Evolutionary conservation across 2,329 filamentous ascomycete genomes (phyloP).

Genomic region (Thyridium curvatum): DNA sequence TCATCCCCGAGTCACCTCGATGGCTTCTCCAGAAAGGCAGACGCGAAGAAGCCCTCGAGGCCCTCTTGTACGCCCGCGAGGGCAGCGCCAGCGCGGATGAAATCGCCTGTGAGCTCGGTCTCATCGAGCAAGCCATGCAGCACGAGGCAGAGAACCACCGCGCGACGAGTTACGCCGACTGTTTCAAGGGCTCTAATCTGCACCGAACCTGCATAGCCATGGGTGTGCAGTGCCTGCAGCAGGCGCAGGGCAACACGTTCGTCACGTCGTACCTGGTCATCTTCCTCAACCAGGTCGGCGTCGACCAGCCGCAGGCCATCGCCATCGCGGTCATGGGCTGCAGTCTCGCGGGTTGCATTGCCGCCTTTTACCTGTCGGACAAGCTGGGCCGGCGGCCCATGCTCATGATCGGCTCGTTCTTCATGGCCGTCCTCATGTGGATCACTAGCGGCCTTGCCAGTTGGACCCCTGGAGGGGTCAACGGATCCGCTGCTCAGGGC

Average conservation of each 20-base stretch:
- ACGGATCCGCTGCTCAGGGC: background rate
- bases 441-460: constrained; percentile 1
- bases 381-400: constrained; percentile 9
- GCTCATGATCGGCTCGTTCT: constrained; percentile 6
- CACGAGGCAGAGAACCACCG: constrained; percentile 9
- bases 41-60: background rate
- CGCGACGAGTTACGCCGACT: constrained; percentile 9
- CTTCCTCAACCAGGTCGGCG: constrained; percentile 14
- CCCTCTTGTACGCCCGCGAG: constrained; percentile 2
- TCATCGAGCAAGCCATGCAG: constrained; percentile 7
- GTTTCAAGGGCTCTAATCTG: constrained; percentile 10
- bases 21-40: no score
- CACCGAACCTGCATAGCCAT: constrained; percentile 12
- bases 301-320: constrained; percentile 3
- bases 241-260: constrained; percentile 9
- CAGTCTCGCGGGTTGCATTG: constrained; percentile 3
- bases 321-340: background rate
- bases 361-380: constrained; percentile 7
- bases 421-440: constrained; percentile 7
- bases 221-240: constrained; percentile 9
- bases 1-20: no score
- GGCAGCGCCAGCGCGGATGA: constrained; percentile 4
- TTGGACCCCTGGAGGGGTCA: background rate
- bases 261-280: constrained; percentile 11
- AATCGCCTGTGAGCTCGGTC: constrained; percentile 7